Evolutionary conservation across 345 rosid genomes (phyloP).

Genomic region (Brassica napus): DNA sequence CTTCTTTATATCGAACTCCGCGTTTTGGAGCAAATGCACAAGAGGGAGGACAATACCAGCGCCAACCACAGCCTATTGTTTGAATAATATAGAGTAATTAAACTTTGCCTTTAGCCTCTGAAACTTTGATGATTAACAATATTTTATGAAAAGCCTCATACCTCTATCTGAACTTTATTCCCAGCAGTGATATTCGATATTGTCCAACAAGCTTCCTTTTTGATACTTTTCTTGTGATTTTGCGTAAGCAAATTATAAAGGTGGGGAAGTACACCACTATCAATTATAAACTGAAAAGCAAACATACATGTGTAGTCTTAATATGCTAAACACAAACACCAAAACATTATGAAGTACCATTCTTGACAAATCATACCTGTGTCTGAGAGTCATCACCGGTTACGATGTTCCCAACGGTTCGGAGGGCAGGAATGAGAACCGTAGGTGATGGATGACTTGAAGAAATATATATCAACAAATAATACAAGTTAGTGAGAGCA

Average conservation of each 20-base stretch:
- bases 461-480: slow-evolving; percentile 22
- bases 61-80: slow-evolving; percentile 65
- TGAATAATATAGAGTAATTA: slow-evolving; percentile 4
- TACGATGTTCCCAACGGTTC: slow-evolving; percentile 78
- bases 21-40: slow-evolving; percentile 73
- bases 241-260: slow-evolving; percentile 68
- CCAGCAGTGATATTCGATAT: slow-evolving; percentile 90
- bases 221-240: slow-evolving; percentile 82
- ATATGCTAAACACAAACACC: slow-evolving; percentile 15
- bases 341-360: neutral
- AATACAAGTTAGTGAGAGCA: slow-evolving; percentile 1
- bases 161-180: slow-evolving; percentile 79
- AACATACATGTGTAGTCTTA: slow-evolving; percentile 3
- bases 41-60: slow-evolving; percentile 70
- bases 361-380: slow-evolving; percentile 52
- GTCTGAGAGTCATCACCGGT: slow-evolving; percentile 90
- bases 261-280: slow-evolving; percentile 65
- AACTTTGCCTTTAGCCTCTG: neutral
- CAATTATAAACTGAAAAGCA: slow-evolving; percentile 68
- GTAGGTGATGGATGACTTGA: slow-evolving; percentile 78
- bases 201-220: slow-evolving; percentile 92
- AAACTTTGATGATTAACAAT: neutral
- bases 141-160: slow-evolving; percentile 29
- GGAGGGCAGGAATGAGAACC: slow-evolving; percentile 82
- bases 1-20: slow-evolving; percentile 85